These are phyloP conservation scores for Lentinula sp. DNA, from an alignment of 768 basidiomycete species.

Conservation along the genomic window DNA sequence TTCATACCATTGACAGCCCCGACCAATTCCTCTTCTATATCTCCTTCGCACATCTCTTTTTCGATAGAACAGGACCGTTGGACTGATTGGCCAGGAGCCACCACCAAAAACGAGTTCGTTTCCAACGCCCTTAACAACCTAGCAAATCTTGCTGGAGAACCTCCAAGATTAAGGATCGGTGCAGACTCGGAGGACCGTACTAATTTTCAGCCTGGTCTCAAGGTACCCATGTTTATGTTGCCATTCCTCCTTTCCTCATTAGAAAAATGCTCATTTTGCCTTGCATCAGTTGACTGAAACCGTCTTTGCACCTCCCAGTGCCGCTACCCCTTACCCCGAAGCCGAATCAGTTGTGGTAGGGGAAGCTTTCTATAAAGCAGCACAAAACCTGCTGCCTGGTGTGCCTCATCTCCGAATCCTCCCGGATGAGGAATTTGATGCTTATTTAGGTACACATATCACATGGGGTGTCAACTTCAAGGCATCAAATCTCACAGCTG, in stretches of 20 bases:
- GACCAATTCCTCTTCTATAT: conserved; percentile 26
- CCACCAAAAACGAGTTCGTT: conserved; percentile 50
- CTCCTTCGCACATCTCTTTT: conserved; percentile 49
- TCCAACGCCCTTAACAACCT: conserved; percentile 56
- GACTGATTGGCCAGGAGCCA: conserved; percentile 59
- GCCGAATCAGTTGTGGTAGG: conserved; percentile 57
- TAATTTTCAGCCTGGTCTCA: conserved; percentile 40
- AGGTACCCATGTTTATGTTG: conserved; percentile 23
- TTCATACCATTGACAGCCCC: conserved; percentile 27
- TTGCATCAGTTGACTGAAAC: conserved; percentile 36
- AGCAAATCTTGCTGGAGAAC: conserved; percentile 40
- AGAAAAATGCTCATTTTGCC: background rate
- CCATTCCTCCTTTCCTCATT: too few relatives aligned
- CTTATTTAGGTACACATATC: conserved; percentile 46
- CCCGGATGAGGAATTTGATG: background rate
- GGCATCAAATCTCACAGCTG: conserved; percentile 41
- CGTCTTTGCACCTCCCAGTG: conserved; percentile 41
- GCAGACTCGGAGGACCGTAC: conserved; percentile 57
- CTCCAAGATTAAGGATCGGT: conserved; percentile 55
- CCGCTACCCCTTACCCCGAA: conserved; percentile 59
- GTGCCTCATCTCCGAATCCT: conserved; percentile 7
- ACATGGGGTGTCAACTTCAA: conserved; percentile 70
- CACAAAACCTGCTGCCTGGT: conserved; percentile 47
- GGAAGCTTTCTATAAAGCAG: conserved; percentile 46
- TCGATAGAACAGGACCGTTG: conserved; percentile 70